A percentile compares a stretch with the other conserved stretches of the same genome.
phyloP scores from a whole-genome alignment of 2,329 filamentous ascomycete genomes.

The Fusarium circinatum region DNA sequence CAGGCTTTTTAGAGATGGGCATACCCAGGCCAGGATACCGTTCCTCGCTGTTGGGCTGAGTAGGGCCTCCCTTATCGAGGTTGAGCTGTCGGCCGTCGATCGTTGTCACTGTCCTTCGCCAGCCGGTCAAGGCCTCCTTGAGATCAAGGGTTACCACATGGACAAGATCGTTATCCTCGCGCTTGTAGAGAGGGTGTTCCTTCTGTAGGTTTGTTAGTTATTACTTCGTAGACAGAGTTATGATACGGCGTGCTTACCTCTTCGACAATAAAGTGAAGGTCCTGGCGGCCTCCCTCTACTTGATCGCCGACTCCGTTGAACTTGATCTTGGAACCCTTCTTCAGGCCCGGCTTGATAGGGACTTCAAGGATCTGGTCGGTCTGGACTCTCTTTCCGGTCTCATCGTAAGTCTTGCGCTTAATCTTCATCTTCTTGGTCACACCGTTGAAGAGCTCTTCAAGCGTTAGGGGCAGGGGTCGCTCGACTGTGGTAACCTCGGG shows the following conservation, averaged over 20 bases:
- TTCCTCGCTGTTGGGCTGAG: slow-evolving; percentile 84
- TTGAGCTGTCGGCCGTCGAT: slow-evolving; percentile 90
- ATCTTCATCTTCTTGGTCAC: slow-evolving; percentile 98
- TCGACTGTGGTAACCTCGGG: slow-evolving; percentile 93
- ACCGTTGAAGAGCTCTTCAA: slow-evolving; percentile 91
- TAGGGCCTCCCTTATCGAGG: slow-evolving; percentile 84
- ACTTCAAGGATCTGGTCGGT: slow-evolving; percentile 94
- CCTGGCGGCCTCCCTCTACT: slow-evolving; percentile 94
- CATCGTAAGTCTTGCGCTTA: slow-evolving; percentile 94
- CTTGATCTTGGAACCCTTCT: slow-evolving; percentile 98
- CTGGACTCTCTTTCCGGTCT: slow-evolving; percentile 82
- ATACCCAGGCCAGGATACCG: slow-evolving; percentile 88
- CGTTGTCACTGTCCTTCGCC: slow-evolving; percentile 89
- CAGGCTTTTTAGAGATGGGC: slow-evolving; percentile 91
- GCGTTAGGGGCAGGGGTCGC: slow-evolving; percentile 78
- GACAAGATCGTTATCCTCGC: slow-evolving; percentile 88
- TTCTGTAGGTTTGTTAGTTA: slow-evolving; percentile 71
- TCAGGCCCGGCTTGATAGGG: slow-evolving; percentile 93
- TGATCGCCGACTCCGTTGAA: slow-evolving; percentile 98
- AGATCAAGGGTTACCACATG: slow-evolving; percentile 83
- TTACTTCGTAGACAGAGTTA: not conserved
- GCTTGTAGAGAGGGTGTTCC: slow-evolving; percentile 83
- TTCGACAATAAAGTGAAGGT: slow-evolving; percentile 92
- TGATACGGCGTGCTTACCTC: slow-evolving; percentile 71
- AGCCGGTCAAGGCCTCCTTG: slow-evolving; percentile 94